A percentile compares a stretch with the other conserved stretches of the same genome.
These are phyloP conservation scores for Zygosaccharomyces kombuchaensis DNA, from an alignment of 805 yeast genomes.

Conservation along the genomic window DNA sequence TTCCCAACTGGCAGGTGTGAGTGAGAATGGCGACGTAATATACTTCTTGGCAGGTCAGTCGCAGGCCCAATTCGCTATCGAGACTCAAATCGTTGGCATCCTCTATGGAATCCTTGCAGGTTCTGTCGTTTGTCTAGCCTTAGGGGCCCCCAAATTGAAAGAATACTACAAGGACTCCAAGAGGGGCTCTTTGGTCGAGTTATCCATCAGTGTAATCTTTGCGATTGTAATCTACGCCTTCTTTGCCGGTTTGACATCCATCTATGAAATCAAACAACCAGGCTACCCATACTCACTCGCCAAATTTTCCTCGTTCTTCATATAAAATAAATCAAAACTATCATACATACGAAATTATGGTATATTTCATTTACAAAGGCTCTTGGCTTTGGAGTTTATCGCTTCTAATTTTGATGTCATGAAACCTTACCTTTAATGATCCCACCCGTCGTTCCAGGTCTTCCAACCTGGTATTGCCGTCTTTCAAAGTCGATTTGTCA, in stretches of 20 bases:
- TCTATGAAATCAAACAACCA: slow-evolving; percentile 65
- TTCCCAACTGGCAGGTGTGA: slow-evolving; percentile 48
- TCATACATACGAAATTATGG: not conserved
- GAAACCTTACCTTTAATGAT: slow-evolving; percentile 12
- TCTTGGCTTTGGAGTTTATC: slow-evolving; percentile 9
- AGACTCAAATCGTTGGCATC: slow-evolving; percentile 79
- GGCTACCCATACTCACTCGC: slow-evolving; percentile 74
- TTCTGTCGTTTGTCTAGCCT: slow-evolving; percentile 52
- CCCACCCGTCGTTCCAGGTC: slow-evolving; percentile 16
- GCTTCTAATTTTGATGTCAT: slow-evolving; percentile 6
- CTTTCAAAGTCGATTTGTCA: slow-evolving; percentile 12
- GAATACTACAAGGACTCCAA: slow-evolving; percentile 31
- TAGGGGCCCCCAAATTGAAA: slow-evolving; percentile 45
- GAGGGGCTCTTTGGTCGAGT: slow-evolving; percentile 30
- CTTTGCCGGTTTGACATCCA: slow-evolving; percentile 58
- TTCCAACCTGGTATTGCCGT: slow-evolving; percentile 10
- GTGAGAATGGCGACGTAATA: slow-evolving; percentile 39
- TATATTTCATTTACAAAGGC: not conserved
- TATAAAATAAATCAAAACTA: slow-evolving; percentile 5
- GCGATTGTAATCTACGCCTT: slow-evolving; percentile 48
- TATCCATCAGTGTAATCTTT: slow-evolving; percentile 41
- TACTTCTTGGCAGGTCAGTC: slow-evolving; percentile 62
- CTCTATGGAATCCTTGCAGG: slow-evolving; percentile 67
- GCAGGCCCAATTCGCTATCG: slow-evolving; percentile 76
- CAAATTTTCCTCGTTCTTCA: slow-evolving; percentile 27